Base-by-base conservation (phyloP, 1,284 basidiomycete species). In the Phylloporus sp. region DNA sequence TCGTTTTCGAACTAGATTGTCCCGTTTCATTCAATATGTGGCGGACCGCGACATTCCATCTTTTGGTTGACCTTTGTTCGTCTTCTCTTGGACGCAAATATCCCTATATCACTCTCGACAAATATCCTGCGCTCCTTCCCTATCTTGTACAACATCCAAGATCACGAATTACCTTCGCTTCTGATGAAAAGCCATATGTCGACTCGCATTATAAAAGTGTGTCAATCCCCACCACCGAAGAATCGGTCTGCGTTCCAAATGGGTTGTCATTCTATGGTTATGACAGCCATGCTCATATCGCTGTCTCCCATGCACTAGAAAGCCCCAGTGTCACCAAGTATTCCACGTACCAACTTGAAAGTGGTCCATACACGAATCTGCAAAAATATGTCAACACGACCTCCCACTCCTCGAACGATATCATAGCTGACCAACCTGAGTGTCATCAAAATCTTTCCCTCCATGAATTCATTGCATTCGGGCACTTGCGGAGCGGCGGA, bases 391-490 rank as follows among this genome's bases (percentile, higher is more conserved):
- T 87, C 4, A 63, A 72, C 4, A 62, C 65, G 0, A 85, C 84
- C 1, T 62, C 58, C 7, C 82, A 85, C 64, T 80, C 82, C 0
- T 76, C 83, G 2, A 88, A 88, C 60, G 66, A 76, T 8, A 76
- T 83, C 32, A 66, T 87, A 3, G 82, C 83, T 1, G 65, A 73
- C 12, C 86, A 87, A 67, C 72, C 73, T 0, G 68, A 78, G 7
- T 85, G 82, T 63, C 79, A 80, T 12, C 49, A 68, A 2, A 74
- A 81, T 2, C 68, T 86, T 1, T 78, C 71, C 12, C 66, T 84
- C 3, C 84, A 86, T 27, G 85, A 88, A 66, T 84, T 79, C 39
- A 71, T 82, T 4, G 78, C 83, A 0, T 86, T 84, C 58, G 81
- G 81, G 0, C 74, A 76, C 52, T 69, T 88, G 39, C 82, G 86